Percentiles rank a stretch among this genome's conserved stretches.
phyloP scores from a whole-genome alignment of 495 filamentous ascomycete genomes.

The Neurospora intermedia region DNA sequence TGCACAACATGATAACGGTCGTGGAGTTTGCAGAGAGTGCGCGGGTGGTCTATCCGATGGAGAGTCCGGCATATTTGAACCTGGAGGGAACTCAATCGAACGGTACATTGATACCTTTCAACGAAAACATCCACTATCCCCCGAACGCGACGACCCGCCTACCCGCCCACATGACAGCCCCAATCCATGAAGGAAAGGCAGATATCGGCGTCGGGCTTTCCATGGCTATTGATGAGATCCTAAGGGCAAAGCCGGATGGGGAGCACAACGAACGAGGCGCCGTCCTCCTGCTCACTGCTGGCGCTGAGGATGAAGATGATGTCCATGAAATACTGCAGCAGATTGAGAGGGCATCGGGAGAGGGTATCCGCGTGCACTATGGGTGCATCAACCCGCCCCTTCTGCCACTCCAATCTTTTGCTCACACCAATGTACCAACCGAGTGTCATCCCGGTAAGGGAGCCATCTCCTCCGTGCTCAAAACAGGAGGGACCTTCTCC shows the following conservation, averaged over 20 bases:
- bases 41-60: constrained; percentile 8
- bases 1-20: constrained; percentile 6
- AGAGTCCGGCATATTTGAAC: constrained; percentile 1
- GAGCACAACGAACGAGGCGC: constrained; percentile 13
- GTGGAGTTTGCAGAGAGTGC: constrained; percentile 7
- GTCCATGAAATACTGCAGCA: constrained; percentile 1
- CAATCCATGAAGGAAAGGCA: not conserved
- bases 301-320: constrained; percentile 2
- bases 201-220: constrained; percentile 10
- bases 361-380: constrained; percentile 18
- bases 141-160: not conserved
- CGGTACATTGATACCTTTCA: not conserved
- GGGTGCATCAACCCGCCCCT: constrained; percentile 10
- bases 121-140: not conserved
- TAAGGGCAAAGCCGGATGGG: constrained; percentile 8
- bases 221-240: constrained; percentile 10
- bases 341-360: constrained; percentile 6
- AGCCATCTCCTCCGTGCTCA: constrained; percentile 12
- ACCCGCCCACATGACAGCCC: not conserved
- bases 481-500: constrained; percentile 11
- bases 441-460: constrained; percentile 5
- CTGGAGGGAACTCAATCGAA: not conserved
- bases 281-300: constrained; percentile 7
- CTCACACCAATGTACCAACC: not conserved
- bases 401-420: not conserved